Conservation (phyloP, 495 filamentous ascomycete genomes). For the Trichoderma orchidacearum region DNA sequence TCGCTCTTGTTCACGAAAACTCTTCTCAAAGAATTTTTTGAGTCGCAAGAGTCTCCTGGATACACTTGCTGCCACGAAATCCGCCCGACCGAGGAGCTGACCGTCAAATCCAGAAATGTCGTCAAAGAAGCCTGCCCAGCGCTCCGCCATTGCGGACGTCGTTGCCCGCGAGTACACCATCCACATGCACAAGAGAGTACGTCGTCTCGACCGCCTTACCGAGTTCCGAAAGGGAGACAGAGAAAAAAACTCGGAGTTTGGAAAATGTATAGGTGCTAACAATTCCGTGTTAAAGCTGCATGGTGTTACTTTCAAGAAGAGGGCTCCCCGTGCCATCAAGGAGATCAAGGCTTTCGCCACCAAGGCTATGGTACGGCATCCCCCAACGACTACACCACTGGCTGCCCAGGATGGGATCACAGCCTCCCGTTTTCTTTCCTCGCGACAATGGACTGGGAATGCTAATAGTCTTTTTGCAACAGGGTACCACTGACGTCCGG, state of each 20-base stretch:
- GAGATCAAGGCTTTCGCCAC: constrained; percentile 90
- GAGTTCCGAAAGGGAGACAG: neutral
- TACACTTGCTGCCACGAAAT: neutral
- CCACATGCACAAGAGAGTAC: constrained; percentile 98
- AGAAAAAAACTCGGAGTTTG: neutral
- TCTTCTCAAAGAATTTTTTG: neutral
- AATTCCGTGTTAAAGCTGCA: constrained; percentile 51
- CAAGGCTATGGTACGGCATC: constrained; percentile 85
- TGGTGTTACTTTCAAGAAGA: constrained; percentile 98
- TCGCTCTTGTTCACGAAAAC: neutral
- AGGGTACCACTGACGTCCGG: constrained; percentile 97
- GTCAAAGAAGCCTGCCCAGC: constrained; percentile 49
- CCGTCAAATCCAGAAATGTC: constrained; percentile 48
- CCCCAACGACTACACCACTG: constrained; percentile 3
- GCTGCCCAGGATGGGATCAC: neutral
- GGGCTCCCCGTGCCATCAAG: constrained; percentile 95
- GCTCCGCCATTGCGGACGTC: constrained; percentile 95
- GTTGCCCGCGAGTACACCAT: constrained; percentile 99
- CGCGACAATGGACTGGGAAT: neutral
- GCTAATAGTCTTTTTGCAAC: constrained; percentile 6
- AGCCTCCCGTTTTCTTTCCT: neutral
- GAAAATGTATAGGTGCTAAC: constrained; percentile 8
- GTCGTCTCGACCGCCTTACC: constrained; percentile 32
- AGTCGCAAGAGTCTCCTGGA: neutral
- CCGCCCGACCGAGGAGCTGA: constrained; percentile 4